Evolutionary conservation across 106 monocot genomes (phyloP).

Genomic region (Xerophyta viscosa): DNA sequence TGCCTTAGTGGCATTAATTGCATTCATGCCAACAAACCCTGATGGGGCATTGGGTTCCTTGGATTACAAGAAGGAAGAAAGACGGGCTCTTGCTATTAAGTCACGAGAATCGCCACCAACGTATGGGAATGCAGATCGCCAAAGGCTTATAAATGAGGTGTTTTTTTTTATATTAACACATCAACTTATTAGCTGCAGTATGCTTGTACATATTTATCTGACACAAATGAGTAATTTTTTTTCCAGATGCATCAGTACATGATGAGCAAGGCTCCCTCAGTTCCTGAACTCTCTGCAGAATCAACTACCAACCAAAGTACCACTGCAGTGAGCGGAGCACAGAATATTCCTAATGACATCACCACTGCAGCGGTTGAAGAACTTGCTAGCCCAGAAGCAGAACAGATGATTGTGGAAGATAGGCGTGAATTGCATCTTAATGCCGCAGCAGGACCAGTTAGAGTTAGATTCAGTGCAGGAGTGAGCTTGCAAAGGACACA

Average conservation of each 20-base stretch:
- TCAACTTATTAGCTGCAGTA: background rate
- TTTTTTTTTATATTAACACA: background rate
- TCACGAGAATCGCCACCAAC: constrained; percentile 64
- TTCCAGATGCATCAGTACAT: constrained; percentile 78
- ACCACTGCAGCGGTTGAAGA: constrained; percentile 6
- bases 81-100: constrained; percentile 75
- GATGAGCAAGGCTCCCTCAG: constrained; percentile 66
- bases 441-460: constrained; percentile 34
- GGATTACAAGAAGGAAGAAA: constrained; percentile 87
- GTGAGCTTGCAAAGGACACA: constrained; percentile 21
- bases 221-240: background rate
- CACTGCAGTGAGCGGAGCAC: constrained; percentile 3
- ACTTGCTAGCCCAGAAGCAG: constrained; percentile 16
- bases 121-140: constrained; percentile 69
- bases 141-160: constrained; percentile 78
- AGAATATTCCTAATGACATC: constrained; percentile 4
- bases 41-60: constrained; percentile 93
- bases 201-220: background rate
- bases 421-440: constrained; percentile 27
- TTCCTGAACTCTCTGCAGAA: constrained; percentile 31
- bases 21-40: constrained; percentile 95
- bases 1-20: constrained; percentile 87
- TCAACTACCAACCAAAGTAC: constrained; percentile 1
- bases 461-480: constrained; percentile 45
- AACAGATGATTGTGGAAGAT: constrained; percentile 7